Evolutionary conservation across 2,329 filamentous ascomycete genomes (phyloP).

Genomic region (Pestalotiopsis sp.): DNA sequence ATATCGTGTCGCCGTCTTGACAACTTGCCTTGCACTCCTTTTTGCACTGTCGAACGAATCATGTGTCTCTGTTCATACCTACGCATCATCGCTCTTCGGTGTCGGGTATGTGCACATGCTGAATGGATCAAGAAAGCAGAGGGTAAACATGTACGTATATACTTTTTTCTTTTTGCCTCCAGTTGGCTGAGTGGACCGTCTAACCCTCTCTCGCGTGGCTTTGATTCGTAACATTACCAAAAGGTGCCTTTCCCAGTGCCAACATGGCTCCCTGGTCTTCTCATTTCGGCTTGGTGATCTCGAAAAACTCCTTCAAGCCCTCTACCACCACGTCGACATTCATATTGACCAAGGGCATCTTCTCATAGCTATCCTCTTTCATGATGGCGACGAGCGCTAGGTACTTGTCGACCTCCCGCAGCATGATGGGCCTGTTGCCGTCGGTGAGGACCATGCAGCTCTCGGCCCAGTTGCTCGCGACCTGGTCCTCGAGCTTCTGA

Average conservation of each 20-base stretch:
- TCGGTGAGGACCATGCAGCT: slow-evolving; percentile 68
- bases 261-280: slow-evolving; percentile 5
- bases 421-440: slow-evolving; percentile 62
- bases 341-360: slow-evolving; percentile 83
- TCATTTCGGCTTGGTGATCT: slow-evolving; percentile 61
- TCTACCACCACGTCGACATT: slow-evolving; percentile 82
- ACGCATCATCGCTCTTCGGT: too few species aligned
- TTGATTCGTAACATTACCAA: too few species aligned
- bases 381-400: slow-evolving; percentile 82
- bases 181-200: too few species aligned
- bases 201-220: too few species aligned
- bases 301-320: slow-evolving; percentile 77
- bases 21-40: too few species aligned
- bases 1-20: neutral
- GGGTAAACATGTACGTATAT: too few species aligned
- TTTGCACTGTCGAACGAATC: too few species aligned
- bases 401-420: slow-evolving; percentile 71
- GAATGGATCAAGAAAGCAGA: too few species aligned
- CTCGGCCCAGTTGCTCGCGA: slow-evolving; percentile 66
- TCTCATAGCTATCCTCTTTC: slow-evolving; percentile 81
- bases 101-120: too few species aligned
- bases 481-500: slow-evolving; percentile 63
- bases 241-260: too few species aligned
- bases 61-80: too few species aligned
- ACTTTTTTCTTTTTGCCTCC: too few species aligned